Percentiles rank a stretch among this genome's conserved stretches.
Conservation (phyloP, 2,329 filamentous ascomycete genomes). For the Diaporthe humulicola region DNA sequence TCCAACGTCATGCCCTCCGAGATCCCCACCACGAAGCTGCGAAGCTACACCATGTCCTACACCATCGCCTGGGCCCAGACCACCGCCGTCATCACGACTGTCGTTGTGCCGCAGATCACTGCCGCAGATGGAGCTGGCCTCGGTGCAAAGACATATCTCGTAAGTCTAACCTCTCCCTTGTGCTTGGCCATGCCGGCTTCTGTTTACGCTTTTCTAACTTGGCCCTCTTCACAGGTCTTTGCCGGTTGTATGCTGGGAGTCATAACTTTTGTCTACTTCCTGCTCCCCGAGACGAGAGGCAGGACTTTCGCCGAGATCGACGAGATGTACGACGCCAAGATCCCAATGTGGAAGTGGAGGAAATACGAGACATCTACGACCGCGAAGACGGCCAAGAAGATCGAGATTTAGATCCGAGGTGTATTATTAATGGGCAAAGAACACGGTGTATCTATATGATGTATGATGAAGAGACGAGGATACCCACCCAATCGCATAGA, state of each 20-base stretch:
- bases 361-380: constrained; percentile 28
- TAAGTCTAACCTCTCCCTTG: background rate
- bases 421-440: background rate
- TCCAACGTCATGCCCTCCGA: constrained; percentile 52
- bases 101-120: constrained; percentile 52
- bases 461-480: constrained; percentile 25
- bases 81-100: constrained; percentile 54
- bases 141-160: constrained; percentile 37
- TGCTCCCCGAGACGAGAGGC: constrained; percentile 35
- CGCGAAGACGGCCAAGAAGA: constrained; percentile 28
- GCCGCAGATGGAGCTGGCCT: constrained; percentile 38
- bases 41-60: constrained; percentile 49
- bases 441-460: constrained; percentile 13
- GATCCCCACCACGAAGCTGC: constrained; percentile 43
- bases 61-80: constrained; percentile 51
- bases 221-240: constrained; percentile 9
- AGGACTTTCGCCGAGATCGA: constrained; percentile 38
- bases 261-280: constrained; percentile 37
- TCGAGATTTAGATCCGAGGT: constrained; percentile 7
- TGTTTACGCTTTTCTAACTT: background rate
- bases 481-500: constrained; percentile 8
- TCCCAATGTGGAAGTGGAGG: constrained; percentile 35
- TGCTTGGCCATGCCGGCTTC: background rate
- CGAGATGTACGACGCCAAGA: constrained; percentile 37
- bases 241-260: constrained; percentile 36